Base-by-base conservation (phyloP, 2,329 filamentous ascomycete species). In the Cladosporium sp. region DNA sequence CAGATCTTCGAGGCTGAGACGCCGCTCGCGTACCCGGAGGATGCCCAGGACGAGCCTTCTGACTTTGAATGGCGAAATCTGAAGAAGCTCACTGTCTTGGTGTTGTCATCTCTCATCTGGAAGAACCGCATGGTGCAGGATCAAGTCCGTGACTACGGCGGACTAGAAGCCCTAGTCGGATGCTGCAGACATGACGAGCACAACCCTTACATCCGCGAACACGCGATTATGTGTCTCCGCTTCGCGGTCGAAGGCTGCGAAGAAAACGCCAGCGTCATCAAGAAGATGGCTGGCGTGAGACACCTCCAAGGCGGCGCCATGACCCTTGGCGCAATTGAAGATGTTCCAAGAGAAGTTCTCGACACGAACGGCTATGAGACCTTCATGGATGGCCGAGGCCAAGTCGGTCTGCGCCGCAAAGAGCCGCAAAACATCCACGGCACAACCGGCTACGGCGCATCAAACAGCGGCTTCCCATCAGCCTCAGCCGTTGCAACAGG, bases 141-240 rank as follows among this genome's bases (percentile, higher is more conserved):
- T 72, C 94, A 97, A 76, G 92, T 98, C 68, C 87, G 96, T 54
- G 86, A 88, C 59, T 87, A 94, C 72, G 91, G 92, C 70, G 94
- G 94, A 51, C 91, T 98, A 52, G 91, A 96, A 71, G 89, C 92
- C 0, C 85, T 98, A 24, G 86, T 97, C 18, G 93, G 93, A 74
- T 97, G 93, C 78, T 97, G 93, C 73, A 87, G 89, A 36, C 95
- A 95, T 75, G 94, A 98, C 75, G 92, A 94, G 71, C 88, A 96
- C 79, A 97, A 97, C 74, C 92, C 93, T 0, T 97, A 94, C 75
- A 93, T 96, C 69, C 92, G 94, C 73, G 94, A 98, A 78, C 91
- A 93, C 70, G 92, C 92, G 2, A 92, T 93, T 59, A 89, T 96
- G 76, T 93, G 91, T 71, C 84, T 96, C n/a, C 93, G 94, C 75